These are phyloP conservation scores for Prunella vulgaris DNA, from an alignment of 257 asterid species.

Conservation along the genomic window DNA sequence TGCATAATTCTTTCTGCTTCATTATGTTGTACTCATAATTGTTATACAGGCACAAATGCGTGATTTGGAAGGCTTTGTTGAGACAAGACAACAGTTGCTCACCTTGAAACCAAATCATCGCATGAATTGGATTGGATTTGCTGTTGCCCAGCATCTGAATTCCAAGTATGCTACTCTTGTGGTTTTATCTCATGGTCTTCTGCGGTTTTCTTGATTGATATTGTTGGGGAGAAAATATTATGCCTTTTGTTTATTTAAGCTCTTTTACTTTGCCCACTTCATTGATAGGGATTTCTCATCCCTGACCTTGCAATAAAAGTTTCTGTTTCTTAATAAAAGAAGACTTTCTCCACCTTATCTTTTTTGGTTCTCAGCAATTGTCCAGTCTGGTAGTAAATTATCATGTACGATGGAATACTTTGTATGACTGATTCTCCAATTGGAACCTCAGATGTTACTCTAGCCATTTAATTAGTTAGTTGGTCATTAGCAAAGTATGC, in stretches of 20 bases:
- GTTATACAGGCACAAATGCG: constrained; percentile 95
- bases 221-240: background rate
- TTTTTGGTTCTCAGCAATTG: background rate
- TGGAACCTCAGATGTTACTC: background rate
- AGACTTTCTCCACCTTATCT: background rate
- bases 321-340: no score
- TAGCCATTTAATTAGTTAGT: background rate
- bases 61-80: constrained; percentile 96
- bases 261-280: no score
- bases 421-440: constrained; percentile 2
- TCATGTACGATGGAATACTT: background rate
- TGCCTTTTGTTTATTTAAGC: constrained; percentile 1
- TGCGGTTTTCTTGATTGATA: constrained; percentile 7
- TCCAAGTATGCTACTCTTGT: constrained; percentile 49
- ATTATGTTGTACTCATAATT: constrained; percentile 19
- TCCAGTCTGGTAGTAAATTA: background rate
- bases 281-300: no score
- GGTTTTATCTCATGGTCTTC: background rate
- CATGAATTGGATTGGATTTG: constrained; percentile 99
- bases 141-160: constrained; percentile 92
- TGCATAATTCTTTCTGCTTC: background rate
- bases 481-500: background rate
- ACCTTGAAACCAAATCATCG: constrained; percentile 96
- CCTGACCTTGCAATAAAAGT: no score
- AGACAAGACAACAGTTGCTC: constrained; percentile 92